Base-by-base conservation (phyloP, 2,329 filamentous ascomycete species). In the Penicillium sp. region DNA sequence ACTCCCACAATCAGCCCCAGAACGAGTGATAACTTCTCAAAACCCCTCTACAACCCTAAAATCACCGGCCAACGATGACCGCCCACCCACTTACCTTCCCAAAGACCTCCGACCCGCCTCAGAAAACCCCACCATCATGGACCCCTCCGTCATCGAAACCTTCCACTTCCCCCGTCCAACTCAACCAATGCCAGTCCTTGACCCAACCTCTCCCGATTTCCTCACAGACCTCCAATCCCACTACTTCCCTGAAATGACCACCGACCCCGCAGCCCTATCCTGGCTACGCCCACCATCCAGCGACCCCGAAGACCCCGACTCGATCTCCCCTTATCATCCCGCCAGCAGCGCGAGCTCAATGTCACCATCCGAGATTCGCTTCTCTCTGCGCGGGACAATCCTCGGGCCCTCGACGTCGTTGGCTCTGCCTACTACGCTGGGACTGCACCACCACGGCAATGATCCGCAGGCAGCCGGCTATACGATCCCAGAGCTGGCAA, bases 381-480 rank as follows among this genome's bases (percentile, higher is more conserved):
- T 98, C 82, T 90, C 93, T 75, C 96, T 99, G 75, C 86, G 84
- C 55, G 95, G 94, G 64, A 84, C 85, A 0, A 84, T 99, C 2
- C 84, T 99, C 13, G 88, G 94, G 0, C 95, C 95, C 0, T 84
- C 87, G 53, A 85, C 88, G 37, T 88, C 92, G 28, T 85, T 93
- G 59, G 82, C 86, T 1, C 88, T 98, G 28, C 91, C 94, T 5
- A 87, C 87, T 0, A 89, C 88, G 13, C 86, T 89, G 62, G 95
- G 95, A 0, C 84, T 99, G 15, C 95, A 99, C 76, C 94, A 99
- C 76, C 95, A 99, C 76, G 93, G 91, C 65, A 88, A 93, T 61
- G 93, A 94, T 1, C 95, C 95, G 17, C 92, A 96, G 77, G 92
- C 93, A 1, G 95, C 95, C 0, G 95, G 95, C 0, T 99, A 99